A percentile compares a stretch with the other conserved stretches of the same genome.
Evolutionary conservation across 1,284 basidiomycete species (phyloP).

Genomic region (Ustilago sp.): DNA sequence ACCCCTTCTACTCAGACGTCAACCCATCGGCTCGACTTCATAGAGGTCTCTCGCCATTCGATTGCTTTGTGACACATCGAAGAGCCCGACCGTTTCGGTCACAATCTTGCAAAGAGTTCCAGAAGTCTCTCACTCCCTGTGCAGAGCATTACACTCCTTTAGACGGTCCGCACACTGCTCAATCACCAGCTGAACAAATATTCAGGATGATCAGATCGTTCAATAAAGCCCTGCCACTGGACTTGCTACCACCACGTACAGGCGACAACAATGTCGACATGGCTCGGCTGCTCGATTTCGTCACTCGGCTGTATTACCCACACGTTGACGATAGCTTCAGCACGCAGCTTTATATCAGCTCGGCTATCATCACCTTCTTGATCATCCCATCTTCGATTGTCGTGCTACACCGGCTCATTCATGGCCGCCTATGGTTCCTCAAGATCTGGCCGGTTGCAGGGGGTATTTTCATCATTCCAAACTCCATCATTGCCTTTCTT

Average conservation of each 20-base stretch:
- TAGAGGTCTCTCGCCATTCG: too few relatives aligned
- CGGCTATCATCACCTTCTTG: constrained; percentile 2
- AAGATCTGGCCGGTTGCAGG: constrained; percentile 32
- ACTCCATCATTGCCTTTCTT: constrained; percentile 32
- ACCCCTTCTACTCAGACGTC: too few relatives aligned
- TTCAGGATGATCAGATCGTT: constrained; percentile 21
- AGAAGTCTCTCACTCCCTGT: too few relatives aligned
- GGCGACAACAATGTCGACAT: constrained; percentile 22
- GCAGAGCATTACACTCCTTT: too few relatives aligned
- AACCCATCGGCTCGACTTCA: too few relatives aligned
- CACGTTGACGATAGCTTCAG: constrained; percentile 1
- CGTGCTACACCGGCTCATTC: constrained; percentile 21
- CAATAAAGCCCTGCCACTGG: constrained; percentile 22
- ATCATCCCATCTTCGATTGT: not conserved
- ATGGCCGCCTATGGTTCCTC: constrained; percentile 33
- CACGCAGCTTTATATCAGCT: constrained; percentile 17
- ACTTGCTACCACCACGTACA: constrained; percentile 12
- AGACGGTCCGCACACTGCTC: too few relatives aligned
- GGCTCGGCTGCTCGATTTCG: constrained; percentile 9
- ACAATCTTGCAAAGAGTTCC: too few relatives aligned
- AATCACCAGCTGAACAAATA: too few relatives aligned
- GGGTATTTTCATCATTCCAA: constrained; percentile 40
- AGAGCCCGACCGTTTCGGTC: too few relatives aligned
- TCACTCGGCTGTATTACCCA: constrained; percentile 25
- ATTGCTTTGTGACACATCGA: too few relatives aligned